A percentile compares a stretch with the other conserved stretches of the same genome.
phyloP scores from a whole-genome alignment of 306 rosid species.

The Pyrus bretschneideri region DNA sequence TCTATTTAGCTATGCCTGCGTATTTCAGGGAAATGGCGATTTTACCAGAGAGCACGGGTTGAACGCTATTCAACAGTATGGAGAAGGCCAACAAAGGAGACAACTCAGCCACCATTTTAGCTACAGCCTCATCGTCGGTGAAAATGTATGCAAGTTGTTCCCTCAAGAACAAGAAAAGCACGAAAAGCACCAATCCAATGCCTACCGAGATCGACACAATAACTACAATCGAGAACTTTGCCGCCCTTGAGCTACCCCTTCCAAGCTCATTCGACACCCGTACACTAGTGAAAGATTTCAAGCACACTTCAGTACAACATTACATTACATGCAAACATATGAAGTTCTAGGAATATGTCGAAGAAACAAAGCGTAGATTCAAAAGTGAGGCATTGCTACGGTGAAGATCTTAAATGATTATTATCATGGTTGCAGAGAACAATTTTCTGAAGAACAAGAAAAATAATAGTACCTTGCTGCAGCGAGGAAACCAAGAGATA shows the following conservation, averaged over 20 bases:
- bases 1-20: not conserved
- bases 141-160: slow-evolving; percentile 42
- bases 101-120: slow-evolving; percentile 35
- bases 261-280: slow-evolving; percentile 59
- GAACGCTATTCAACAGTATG: slow-evolving; percentile 47
- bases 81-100: slow-evolving; percentile 50
- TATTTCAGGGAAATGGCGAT: not conserved
- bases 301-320: not conserved
- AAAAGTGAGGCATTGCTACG: not conserved
- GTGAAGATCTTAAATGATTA: not conserved
- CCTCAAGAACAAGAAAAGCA: slow-evolving; percentile 30
- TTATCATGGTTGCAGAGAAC: not conserved
- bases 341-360: not conserved
- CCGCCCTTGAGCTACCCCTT: slow-evolving; percentile 44
- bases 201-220: slow-evolving; percentile 33
- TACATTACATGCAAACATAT: not conserved
- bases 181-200: slow-evolving; percentile 35
- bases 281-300: slow-evolving; percentile 25
- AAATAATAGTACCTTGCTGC: slow-evolving; percentile 36
- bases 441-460: not conserved
- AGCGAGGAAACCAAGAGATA: slow-evolving; percentile 53
- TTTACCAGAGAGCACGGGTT: slow-evolving; percentile 55
- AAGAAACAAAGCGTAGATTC: not conserved
- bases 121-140: slow-evolving; percentile 33
- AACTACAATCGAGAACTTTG: slow-evolving; percentile 37